phyloP scores from a whole-genome alignment of 305 asterid species.

The Euphrasia arctica region DNA sequence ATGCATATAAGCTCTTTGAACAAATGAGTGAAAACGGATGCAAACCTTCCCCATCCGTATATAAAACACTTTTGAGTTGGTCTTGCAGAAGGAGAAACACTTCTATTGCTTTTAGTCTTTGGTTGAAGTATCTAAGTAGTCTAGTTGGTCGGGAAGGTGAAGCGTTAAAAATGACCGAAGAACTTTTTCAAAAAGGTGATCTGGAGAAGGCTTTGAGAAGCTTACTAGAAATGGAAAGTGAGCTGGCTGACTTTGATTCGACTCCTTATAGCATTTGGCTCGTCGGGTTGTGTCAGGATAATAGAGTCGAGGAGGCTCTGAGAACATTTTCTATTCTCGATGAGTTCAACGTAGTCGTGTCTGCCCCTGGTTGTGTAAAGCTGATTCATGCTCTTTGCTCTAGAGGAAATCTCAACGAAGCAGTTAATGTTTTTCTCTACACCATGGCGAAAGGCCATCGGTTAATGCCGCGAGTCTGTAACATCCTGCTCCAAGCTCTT shows the following conservation, averaged over 20 bases:
- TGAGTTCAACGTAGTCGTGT: constrained; percentile 51
- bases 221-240: constrained; percentile 55
- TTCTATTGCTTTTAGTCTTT: constrained; percentile 46
- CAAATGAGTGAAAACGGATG: constrained; percentile 48
- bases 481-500: constrained; percentile 50
- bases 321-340: constrained; percentile 48
- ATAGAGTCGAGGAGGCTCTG: constrained; percentile 49
- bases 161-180: constrained; percentile 34
- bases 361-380: constrained; percentile 68
- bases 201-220: constrained; percentile 45
- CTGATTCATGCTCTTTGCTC: constrained; percentile 54
- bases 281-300: constrained; percentile 59
- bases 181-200: constrained; percentile 49
- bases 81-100: constrained; percentile 56
- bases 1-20: constrained; percentile 57
- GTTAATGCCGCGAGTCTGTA: constrained; percentile 55
- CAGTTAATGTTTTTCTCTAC: constrained; percentile 55
- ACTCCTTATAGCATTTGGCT: constrained; percentile 69
- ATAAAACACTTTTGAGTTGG: constrained; percentile 77
- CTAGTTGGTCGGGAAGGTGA: constrained; percentile 39
- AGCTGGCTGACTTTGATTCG: constrained; percentile 51
- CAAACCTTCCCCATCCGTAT: constrained; percentile 45
- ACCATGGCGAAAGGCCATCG: constrained; percentile 49
- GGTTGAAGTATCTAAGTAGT: constrained; percentile 60
- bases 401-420: constrained; percentile 44